phyloP scores from a whole-genome alignment of 1,139 yeast genomes.

The Arxiozyma heterogenica region DNA sequence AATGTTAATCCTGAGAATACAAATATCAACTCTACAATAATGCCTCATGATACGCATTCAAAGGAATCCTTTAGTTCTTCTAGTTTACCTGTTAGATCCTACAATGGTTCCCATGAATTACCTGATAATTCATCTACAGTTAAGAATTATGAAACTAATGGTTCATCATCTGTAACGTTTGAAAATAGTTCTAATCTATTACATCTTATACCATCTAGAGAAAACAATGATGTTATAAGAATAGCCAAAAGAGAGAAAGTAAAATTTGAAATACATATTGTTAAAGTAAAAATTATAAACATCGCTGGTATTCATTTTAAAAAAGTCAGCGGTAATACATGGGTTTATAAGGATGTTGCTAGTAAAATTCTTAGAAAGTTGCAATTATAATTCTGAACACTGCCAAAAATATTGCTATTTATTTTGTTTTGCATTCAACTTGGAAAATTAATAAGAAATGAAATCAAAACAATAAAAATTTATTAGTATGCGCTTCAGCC shows the following conservation, averaged over 20 bases:
- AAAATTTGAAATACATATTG: slow-evolving; percentile 54
- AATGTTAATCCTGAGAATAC: not conserved
- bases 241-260: slow-evolving; percentile 36
- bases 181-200: not conserved
- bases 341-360: slow-evolving; percentile 90
- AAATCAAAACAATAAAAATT: not conserved
- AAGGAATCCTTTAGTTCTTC: not conserved
- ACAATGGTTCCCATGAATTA: not conserved
- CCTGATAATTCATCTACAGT: not conserved
- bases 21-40: not conserved
- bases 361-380: slow-evolving; percentile 73
- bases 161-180: not conserved
- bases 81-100: not conserved
- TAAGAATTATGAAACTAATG: not conserved
- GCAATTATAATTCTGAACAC: slow-evolving; percentile 38
- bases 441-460: not conserved
- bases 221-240: not conserved
- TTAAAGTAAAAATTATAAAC: slow-evolving; percentile 86
- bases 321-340: slow-evolving; percentile 84
- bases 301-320: slow-evolving; percentile 92
- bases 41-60: not conserved
- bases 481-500: too few relatives aligned
- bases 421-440: not conserved
- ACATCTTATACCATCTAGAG: not conserved
- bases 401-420: not conserved